Evolutionary conservation across 106 monocot species (phyloP), one percentile per base, ranked within the genome.

Genomic region (Ottelia alismoides): DNA sequence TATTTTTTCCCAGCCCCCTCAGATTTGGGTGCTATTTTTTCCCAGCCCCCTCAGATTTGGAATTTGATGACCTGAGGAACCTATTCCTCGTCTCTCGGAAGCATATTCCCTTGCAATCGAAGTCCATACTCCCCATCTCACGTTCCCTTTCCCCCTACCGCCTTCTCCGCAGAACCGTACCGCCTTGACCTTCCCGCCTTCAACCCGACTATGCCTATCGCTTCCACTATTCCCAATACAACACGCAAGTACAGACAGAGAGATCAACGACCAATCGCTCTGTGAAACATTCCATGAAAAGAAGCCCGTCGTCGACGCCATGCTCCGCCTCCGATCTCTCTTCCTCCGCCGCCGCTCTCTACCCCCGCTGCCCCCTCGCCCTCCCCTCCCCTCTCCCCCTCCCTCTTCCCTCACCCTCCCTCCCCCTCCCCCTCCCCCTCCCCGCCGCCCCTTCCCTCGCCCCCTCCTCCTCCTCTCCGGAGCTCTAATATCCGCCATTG

Each of bases 401-500:
- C 57, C 56, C 14, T 29, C 40, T 45, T 29, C 52, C 12, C 64
- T 20, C 10, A 22, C 43, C 11, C 26, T 31, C 18, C 56, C 32
- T 26, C 19, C 58, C 17, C 16, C 12, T 11, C 61, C 27, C 2
- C 2, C 70, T 3, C n/a, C 26, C 21, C 26, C 45, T 9, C 10
- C 44, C 2, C 22, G 54, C 20, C 25, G 30, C 11, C 53, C 53
- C 14, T 28, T 63, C 45, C 24, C 20, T 0, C 50, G 60, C 45
- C n/a, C 45, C 45, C 45, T 31, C n/a, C 57, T 51, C 65, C 54
- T 54, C 45, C 24, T 56, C 64, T 49, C 74, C 48, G 79, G 76
- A 63, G 52, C 88, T 35, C 58, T 88, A 45, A 30, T 74, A 43
- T 76, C 83, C 51, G 27, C 70, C 32, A 29, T 74, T 2, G 65